phyloP scores from a whole-genome alignment of 2,329 filamentous ascomycete species.

The Fusarium sororula region DNA sequence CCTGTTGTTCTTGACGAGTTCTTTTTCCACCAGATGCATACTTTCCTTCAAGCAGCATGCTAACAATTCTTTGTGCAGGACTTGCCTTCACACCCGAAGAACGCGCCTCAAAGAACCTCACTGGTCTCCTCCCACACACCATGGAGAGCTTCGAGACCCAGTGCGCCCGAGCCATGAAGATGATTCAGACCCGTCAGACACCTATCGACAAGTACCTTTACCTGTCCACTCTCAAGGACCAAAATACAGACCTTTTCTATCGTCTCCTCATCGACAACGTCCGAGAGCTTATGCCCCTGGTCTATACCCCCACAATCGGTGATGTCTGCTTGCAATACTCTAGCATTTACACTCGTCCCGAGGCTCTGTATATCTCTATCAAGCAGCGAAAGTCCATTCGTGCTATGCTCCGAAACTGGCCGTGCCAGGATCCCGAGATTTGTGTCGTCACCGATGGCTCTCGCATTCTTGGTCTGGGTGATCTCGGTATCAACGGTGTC shows the following conservation, averaged over 20 bases:
- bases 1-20: not conserved
- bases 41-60: not conserved
- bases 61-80: conserved; percentile 52
- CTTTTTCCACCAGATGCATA: not conserved
- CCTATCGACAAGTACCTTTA: conserved; percentile 86
- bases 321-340: conserved; percentile 98
- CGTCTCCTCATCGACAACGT: conserved; percentile 80
- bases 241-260: conserved; percentile 85
- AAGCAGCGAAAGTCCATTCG: conserved; percentile 91
- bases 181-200: conserved; percentile 75
- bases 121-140: conserved; percentile 71
- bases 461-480: conserved; percentile 89
- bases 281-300: conserved; percentile 81
- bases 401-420: conserved; percentile 93
- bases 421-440: conserved; percentile 87
- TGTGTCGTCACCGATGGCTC: conserved; percentile 97
- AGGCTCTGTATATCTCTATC: conserved; percentile 95
- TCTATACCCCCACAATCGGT: conserved; percentile 91
- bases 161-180: conserved; percentile 74
- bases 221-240: conserved; percentile 77
- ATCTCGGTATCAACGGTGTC: conserved; percentile 96
- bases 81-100: conserved; percentile 72
- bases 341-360: conserved; percentile 92
- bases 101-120: conserved; percentile 71
- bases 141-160: conserved; percentile 69